These are phyloP conservation scores for Exserohilum turcica DNA, from an alignment of 2,329 filamentous ascomycete species.

Conservation along the genomic window DNA sequence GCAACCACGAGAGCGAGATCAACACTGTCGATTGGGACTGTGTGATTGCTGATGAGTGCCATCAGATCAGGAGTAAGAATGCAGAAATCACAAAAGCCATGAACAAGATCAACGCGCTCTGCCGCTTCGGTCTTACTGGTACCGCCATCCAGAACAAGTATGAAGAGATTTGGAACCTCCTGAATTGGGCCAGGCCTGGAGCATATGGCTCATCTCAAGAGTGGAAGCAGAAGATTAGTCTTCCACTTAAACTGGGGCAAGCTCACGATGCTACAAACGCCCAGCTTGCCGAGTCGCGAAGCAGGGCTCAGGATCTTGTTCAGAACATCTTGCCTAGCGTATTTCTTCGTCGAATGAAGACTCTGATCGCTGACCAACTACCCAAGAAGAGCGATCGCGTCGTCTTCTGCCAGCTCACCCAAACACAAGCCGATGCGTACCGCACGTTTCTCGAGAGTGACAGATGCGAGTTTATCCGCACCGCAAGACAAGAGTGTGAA, in stretches of 20 bases:
- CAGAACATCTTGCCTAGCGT: constrained; percentile 86
- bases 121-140: constrained; percentile 89
- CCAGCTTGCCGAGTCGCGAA: constrained; percentile 79
- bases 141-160: constrained; percentile 99
- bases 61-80: constrained; percentile 78
- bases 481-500: constrained; percentile 69
- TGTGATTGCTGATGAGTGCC: constrained; percentile 92
- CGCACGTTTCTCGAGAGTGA: constrained; percentile 77
- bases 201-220: constrained; percentile 67
- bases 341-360: constrained; percentile 92
- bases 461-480: constrained; percentile 70
- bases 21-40: constrained; percentile 93
- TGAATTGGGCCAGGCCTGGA: constrained; percentile 96
- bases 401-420: constrained; percentile 90
- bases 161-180: constrained; percentile 91
- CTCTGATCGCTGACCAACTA: constrained; percentile 85
- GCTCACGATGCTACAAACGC: constrained; percentile 86
- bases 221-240: constrained; percentile 79
- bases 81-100: constrained; percentile 84
- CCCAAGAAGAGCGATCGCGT: constrained; percentile 94
- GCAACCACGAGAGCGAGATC: constrained; percentile 73
- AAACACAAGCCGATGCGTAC: constrained; percentile 81
- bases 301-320: constrained; percentile 82
- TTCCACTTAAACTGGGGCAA: constrained; percentile 83
- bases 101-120: constrained; percentile 88